Evolutionary conservation across 106 monocot species (phyloP).

Genomic region (Dioscorea zingiberensis): DNA sequence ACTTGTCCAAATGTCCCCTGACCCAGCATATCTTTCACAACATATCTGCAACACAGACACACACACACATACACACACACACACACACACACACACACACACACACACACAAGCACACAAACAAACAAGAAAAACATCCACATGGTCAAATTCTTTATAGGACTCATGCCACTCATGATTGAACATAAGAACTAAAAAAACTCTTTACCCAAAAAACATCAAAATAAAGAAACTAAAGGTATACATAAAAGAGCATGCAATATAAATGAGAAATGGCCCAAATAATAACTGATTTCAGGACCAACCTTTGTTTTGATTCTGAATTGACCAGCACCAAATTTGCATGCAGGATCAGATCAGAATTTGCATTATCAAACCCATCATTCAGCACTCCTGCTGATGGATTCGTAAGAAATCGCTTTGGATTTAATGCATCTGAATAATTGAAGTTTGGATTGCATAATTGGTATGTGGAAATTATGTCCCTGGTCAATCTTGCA

Average conservation of each 20-base stretch:
- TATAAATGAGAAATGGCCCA: not conserved
- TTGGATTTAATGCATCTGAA: constrained; percentile 71
- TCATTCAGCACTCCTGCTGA: constrained; percentile 74
- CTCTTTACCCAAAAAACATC: not conserved
- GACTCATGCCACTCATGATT: not conserved
- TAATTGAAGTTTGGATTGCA: constrained; percentile 81
- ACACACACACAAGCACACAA: too few relatives aligned
- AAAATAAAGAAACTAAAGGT: not conserved
- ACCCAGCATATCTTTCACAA: constrained; percentile 90
- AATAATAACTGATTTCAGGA: not conserved
- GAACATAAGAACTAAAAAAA: not conserved
- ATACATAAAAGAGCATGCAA: not conserved
- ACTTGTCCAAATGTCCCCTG: constrained; percentile 99
- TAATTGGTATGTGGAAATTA: constrained; percentile 60
- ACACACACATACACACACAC: too few relatives aligned
- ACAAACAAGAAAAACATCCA: constrained; percentile 4
- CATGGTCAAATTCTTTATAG: not conserved
- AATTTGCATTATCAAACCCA: constrained; percentile 81
- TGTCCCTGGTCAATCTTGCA: constrained; percentile 59
- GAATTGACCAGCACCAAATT: constrained; percentile 64
- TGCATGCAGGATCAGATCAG: constrained; percentile 83
- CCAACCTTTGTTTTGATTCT: constrained; percentile 63
- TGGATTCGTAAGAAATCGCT: constrained; percentile 77
- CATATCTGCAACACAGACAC: constrained; percentile 54
- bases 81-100: too few relatives aligned